Base-by-base conservation (phyloP, 1,284 basidiomycete species). In the Phellopilus nigrolimitatus region DNA sequence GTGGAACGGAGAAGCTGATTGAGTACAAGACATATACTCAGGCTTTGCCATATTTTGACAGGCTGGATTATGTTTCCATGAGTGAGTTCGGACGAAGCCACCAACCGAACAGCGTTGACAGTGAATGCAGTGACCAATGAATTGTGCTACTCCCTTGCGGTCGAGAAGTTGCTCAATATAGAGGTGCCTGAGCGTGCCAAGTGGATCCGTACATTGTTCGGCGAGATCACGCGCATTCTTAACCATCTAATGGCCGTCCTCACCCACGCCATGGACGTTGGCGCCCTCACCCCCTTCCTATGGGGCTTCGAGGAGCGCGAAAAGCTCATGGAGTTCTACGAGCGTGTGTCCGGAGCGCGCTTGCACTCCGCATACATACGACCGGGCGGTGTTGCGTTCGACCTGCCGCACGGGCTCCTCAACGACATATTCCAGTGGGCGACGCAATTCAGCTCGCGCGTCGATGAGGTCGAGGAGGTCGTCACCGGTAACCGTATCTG, bases 231-330 rank as follows among this genome's bases (percentile, higher is more conserved):
- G 6, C 88, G 95, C 61, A 79, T 98, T 59, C 78, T 98, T 56
- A 98, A 97, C 77, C 95, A 85, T 88, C 77, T 98, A 59, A 99
- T 99, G 97, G 95, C 95, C 54, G 82, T 99, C 56, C 80, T 99
- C 38, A 92, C 95, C 24, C 91, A 97, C 72, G 85, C 88, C 48
- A 93, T 93, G 91, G 93, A 97, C 64, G 95, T 99, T 57, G 97
- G 95, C 66, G 95, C 93, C 57, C 79, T 99, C 5, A 99, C 97
- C 1, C 97, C 95, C 42, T 99, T 98, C 86, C 77, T 99, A 34
- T 99, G 94, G 95, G 97, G 95, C 64, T 98, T 99, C 77, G 95
- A 99, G 72, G 95, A 99, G 72, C 93, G 95, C 59, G 95, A 99
- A 73, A 98, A 99, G 76, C 84, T 99, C 59, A 98, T 98, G 95